These are phyloP conservation scores for Penicillium tannophilum DNA, from an alignment of 495 filamentous ascomycete genomes.

Conservation along the genomic window DNA sequence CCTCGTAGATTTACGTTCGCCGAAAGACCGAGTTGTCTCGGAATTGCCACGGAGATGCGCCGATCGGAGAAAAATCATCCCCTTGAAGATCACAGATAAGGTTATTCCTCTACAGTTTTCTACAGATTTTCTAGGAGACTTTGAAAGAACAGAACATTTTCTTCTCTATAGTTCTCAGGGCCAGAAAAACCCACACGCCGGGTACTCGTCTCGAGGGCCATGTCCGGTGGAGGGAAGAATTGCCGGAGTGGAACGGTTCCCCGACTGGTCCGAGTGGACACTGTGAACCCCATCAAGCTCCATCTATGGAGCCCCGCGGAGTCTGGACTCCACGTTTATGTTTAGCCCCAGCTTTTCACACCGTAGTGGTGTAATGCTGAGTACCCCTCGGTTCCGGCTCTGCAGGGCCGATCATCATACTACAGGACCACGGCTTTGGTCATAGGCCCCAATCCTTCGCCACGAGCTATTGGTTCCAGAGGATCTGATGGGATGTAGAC, in stretches of 20 bases:
- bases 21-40: background rate
- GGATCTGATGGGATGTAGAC: background rate
- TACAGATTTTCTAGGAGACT: too few species aligned
- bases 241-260: background rate
- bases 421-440: background rate
- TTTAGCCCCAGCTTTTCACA: background rate
- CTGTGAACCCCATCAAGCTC: conserved; percentile 3
- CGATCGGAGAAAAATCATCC: background rate
- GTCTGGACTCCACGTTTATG: conserved; percentile 6
- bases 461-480: conserved; percentile 2
- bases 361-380: background rate
- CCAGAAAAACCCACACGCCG: background rate
- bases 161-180: background rate
- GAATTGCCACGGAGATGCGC: conserved; percentile 3
- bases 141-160: too few species aligned
- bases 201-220: background rate
- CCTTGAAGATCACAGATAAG: background rate
- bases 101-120: background rate
- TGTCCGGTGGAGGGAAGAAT: background rate
- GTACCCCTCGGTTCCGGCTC: conserved; percentile 5
- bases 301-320: conserved; percentile 5
- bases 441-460: background rate
- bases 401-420: conserved; percentile 3
- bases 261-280: conserved; percentile 8
- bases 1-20: background rate